These are phyloP conservation scores for Apiotrichum sp. DNA, from an alignment of 1,284 basidiomycete species.

Conservation along the genomic window DNA sequence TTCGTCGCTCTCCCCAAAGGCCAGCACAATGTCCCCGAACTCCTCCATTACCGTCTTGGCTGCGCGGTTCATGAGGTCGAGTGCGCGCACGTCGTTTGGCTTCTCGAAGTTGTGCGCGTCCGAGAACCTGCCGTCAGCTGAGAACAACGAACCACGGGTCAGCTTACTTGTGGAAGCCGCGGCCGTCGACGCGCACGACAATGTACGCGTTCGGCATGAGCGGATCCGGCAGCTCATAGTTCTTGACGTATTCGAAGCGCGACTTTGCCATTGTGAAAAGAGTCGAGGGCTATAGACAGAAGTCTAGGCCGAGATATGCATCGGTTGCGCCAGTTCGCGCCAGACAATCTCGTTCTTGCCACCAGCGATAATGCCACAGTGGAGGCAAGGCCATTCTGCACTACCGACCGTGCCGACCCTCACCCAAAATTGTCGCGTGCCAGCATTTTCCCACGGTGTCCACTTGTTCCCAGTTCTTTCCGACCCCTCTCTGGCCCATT, in stretches of 20 bases:
- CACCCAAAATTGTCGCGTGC: too few species aligned
- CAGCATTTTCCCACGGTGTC: too few species aligned
- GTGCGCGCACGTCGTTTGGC: constrained; percentile 82
- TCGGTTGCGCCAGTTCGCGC: background rate
- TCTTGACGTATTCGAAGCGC: constrained; percentile 82
- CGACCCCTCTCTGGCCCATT: too few species aligned
- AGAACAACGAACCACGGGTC: background rate
- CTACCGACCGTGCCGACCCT: too few species aligned
- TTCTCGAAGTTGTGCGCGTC: constrained; percentile 75
- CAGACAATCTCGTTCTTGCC: too few species aligned
- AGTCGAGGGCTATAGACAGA: too few species aligned
- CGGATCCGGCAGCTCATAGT: constrained; percentile 82
- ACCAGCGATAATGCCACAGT: too few species aligned
- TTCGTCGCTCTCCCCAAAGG: constrained; percentile 95
- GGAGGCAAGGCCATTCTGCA: too few species aligned
- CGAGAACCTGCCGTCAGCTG: constrained; percentile 60
- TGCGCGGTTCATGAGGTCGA: constrained; percentile 88
- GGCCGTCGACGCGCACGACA: constrained; percentile 84
- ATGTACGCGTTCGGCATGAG: constrained; percentile 80
- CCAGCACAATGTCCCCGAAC: constrained; percentile 73
- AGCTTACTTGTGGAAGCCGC: constrained; percentile 82
- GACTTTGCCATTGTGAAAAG: constrained; percentile 71
- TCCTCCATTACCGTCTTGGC: constrained; percentile 75
- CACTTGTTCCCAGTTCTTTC: too few species aligned
- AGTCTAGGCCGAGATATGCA: background rate